Conservation (phyloP, 495 filamentous ascomycete genomes). For the Ascodesmis nigricans region DNA sequence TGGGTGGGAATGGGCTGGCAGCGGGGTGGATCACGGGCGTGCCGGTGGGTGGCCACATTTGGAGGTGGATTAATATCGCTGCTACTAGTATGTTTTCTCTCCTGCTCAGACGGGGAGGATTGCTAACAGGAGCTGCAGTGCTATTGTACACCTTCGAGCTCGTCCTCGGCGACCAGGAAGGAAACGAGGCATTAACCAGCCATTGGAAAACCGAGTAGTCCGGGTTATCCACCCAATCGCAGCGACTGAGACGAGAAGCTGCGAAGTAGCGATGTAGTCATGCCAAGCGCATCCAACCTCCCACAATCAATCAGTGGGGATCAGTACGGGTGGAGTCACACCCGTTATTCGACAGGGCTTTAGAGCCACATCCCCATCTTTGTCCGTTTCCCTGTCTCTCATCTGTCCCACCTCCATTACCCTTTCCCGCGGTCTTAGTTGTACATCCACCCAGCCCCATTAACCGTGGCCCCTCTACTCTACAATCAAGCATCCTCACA, state of each 20-base stretch:
- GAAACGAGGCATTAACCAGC: conserved; percentile 41
- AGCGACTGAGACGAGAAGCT: conserved; percentile 1
- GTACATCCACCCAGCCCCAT: too few species aligned
- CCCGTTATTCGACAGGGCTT: conserved; percentile 10
- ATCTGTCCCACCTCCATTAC: too few species aligned
- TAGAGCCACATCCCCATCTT: not conserved
- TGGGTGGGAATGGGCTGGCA: conserved; percentile 29
- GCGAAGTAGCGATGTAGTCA: not conserved
- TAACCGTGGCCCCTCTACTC: too few species aligned
- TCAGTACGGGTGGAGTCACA: conserved; percentile 6
- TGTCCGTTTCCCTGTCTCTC: not conserved
- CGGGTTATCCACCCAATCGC: conserved; percentile 2
- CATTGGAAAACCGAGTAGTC: conserved; percentile 87
- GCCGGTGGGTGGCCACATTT: conserved; percentile 59
- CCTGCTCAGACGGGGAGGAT: not conserved
- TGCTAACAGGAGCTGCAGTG: conserved; percentile 24
- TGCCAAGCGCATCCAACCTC: too few species aligned
- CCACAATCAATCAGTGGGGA: too few species aligned
- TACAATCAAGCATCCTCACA: too few species aligned
- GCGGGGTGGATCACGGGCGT: conserved; percentile 70
- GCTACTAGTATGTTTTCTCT: conserved; percentile 34
- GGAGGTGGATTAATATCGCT: conserved; percentile 81
- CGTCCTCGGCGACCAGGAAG: conserved; percentile 55
- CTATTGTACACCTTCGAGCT: conserved; percentile 72
- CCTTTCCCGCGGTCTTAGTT: too few species aligned